phyloP scores from a whole-genome alignment of 371 early-diverging fungal species.

The Dichotomocladium elegans region DNA sequence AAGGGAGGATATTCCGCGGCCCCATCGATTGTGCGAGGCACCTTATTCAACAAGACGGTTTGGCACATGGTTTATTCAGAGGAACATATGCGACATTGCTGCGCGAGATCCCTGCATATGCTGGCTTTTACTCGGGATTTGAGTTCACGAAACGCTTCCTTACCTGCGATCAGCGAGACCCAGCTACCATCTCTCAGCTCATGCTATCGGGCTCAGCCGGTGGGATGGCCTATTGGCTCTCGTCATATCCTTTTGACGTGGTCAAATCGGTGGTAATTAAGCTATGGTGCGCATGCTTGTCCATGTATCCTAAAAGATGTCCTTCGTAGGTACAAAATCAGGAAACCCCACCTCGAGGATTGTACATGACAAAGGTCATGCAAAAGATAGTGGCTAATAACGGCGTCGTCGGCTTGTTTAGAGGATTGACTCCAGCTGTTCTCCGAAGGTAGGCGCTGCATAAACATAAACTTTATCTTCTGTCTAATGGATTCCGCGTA shows the following conservation, averaged over 20 bases:
- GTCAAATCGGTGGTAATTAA: constrained; percentile 75
- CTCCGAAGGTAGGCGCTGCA: constrained; percentile 30
- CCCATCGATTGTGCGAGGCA: constrained; percentile 67
- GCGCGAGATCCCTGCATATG: constrained; percentile 81
- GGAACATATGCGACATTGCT: constrained; percentile 77
- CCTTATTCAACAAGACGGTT: constrained; percentile 61
- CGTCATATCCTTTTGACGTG: constrained; percentile 83
- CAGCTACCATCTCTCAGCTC: constrained; percentile 49
- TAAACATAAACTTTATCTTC: neutral
- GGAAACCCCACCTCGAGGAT: constrained; percentile 55
- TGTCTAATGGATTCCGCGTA: neutral
- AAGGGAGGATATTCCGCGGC: constrained; percentile 29
- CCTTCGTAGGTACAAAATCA: constrained; percentile 59
- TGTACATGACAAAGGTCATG: constrained; percentile 52
- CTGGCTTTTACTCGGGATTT: constrained; percentile 82
- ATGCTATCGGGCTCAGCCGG: constrained; percentile 77
- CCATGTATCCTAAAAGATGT: too few relatives aligned
- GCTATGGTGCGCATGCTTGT: too few relatives aligned
- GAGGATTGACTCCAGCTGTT: constrained; percentile 61
- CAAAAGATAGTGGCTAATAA: constrained; percentile 51
- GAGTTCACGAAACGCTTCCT: constrained; percentile 66
- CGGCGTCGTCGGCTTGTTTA: constrained; percentile 54
- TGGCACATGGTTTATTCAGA: constrained; percentile 67
- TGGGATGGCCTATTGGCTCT: constrained; percentile 77
- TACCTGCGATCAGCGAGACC: constrained; percentile 35